Base-by-base conservation (phyloP, 495 filamentous ascomycete genomes). In the Xylaria palmicola region DNA sequence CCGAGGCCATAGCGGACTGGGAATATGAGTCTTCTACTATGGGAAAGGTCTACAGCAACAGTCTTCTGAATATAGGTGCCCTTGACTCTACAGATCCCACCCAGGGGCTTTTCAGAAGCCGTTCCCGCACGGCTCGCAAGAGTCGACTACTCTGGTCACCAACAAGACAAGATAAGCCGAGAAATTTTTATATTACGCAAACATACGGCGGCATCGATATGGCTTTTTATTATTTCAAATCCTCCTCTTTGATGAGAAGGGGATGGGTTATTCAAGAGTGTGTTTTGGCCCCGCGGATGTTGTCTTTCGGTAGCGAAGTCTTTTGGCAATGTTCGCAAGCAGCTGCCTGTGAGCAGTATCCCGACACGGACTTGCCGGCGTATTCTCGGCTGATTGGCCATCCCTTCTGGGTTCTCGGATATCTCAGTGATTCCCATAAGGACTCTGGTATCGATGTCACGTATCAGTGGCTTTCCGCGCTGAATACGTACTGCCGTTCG, bases 251-350 rank as follows among this genome's bases (percentile, higher is more conserved):
- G 20, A 40, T 53, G 32, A 13, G 3, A 24, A 53, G 50, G 26
- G 49, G 30, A 37, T 52, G 49, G 49, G 49, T 39, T 13, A 4
- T 52, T 7, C 49, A 52, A 24, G 49, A 52, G 15, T 52, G 49
- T 19, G 32, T 34, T 19, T 1, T 50, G 26, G 47, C 47, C 13
- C 19, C 49, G 4, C 49, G 32, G 32, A 52, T 52, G 49, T 37
- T 52, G 26, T 52, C 17, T 6, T 52, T 52, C 9, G 49, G 30
- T 3, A 10, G 6, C 20, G 19, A 26, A 7, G 9, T 52, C 1
- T 36, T 37, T 4, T 52, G 49, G 49, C 49, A 52, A 15, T 52
- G 49, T 26, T 37, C 32, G 3, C 2, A 36, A 37, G 0, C 12
- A 19, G 30, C 12, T 15, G 30, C 2, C 3, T 24, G 9, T n/a